A percentile compares a stretch with the other conserved stretches of the same genome.
phyloP scores from a whole-genome alignment of 176 grass and related monocot species.

The Saccharum officinarum region DNA sequence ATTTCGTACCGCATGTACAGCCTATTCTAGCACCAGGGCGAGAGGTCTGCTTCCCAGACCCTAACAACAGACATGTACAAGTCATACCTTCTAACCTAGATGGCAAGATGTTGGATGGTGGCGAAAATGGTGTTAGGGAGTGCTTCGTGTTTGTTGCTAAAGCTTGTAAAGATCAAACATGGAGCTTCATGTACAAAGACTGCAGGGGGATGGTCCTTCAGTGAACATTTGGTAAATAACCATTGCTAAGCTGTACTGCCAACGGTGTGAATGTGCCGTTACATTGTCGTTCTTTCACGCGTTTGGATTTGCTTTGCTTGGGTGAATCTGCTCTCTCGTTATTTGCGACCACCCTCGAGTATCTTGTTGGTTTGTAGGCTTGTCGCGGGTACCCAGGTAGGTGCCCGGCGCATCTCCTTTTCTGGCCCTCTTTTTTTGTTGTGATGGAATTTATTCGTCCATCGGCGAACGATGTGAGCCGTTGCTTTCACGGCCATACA shows the following conservation, averaged over 20 bases:
- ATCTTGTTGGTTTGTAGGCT: background rate
- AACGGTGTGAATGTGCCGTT: background rate
- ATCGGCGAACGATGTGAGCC: background rate
- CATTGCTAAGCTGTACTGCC: background rate
- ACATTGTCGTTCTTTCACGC: background rate
- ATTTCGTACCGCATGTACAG: constrained; percentile 38
- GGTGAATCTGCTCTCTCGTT: background rate
- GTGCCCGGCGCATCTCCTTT: background rate
- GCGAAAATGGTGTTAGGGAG: constrained; percentile 1
- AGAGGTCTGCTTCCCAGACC: constrained; percentile 5
- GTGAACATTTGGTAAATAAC: constrained; percentile 16
- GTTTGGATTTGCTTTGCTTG: background rate
- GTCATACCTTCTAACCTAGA: constrained; percentile 47
- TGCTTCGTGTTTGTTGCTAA: constrained; percentile 33
- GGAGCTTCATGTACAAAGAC: constrained; percentile 38
- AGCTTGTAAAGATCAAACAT: constrained; percentile 46
- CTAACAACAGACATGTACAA: constrained; percentile 46
- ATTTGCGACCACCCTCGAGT: background rate
- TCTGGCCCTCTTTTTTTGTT: background rate
- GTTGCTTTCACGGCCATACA: constrained; percentile 29
- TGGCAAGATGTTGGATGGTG: constrained; percentile 37
- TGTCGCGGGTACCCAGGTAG: background rate
- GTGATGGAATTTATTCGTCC: constrained; percentile 31
- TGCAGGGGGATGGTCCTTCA: constrained; percentile 18
- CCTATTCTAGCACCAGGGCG: constrained; percentile 35